Evolutionary conservation across 768 basidiomycete species (phyloP).

Genomic region (Russula earlei): DNA sequence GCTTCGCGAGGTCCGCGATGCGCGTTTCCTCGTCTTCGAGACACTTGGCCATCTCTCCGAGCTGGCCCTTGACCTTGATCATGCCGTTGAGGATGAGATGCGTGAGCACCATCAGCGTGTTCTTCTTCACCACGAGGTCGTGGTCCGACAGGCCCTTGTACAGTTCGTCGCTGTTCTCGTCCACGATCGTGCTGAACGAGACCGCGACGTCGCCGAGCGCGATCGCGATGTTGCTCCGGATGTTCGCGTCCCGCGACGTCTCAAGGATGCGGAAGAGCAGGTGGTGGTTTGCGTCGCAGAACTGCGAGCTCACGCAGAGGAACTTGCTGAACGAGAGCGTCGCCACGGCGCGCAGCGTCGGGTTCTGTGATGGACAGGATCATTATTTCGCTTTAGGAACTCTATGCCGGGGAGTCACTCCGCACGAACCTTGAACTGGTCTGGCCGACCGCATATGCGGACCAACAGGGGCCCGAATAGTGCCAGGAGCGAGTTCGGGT

Average conservation of each 20-base stretch:
- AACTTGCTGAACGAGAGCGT: conserved; percentile 90
- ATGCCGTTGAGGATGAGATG: conserved; percentile 96
- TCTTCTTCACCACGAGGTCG: conserved; percentile 92
- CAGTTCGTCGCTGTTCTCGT: conserved; percentile 92
- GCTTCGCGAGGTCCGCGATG: conserved; percentile 88
- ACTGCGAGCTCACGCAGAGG: conserved; percentile 88
- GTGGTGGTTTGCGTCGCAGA: conserved; percentile 84
- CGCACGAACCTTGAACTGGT: conserved; percentile 71
- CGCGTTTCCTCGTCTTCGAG: conserved; percentile 82
- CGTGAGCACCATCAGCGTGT: conserved; percentile 96
- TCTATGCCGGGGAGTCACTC: not conserved
- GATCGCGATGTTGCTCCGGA: conserved; percentile 94
- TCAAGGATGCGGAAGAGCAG: conserved; percentile 92
- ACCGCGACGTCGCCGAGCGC: conserved; percentile 96
- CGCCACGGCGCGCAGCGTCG: conserved; percentile 76
- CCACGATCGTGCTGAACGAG: conserved; percentile 94
- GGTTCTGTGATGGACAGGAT: conserved; percentile 47
- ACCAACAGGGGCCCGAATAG: conserved; percentile 86
- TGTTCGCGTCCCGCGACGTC: conserved; percentile 79
- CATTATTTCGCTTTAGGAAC: not conserved
- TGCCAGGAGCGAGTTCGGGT: conserved; percentile 65
- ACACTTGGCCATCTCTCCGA: conserved; percentile 99
- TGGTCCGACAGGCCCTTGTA: conserved; percentile 89
- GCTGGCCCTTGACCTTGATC: conserved; percentile 99
- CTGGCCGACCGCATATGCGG: conserved; percentile 83